Conservation (phyloP, 1,284 basidiomycete species). For the Caloboletus inedulis region DNA sequence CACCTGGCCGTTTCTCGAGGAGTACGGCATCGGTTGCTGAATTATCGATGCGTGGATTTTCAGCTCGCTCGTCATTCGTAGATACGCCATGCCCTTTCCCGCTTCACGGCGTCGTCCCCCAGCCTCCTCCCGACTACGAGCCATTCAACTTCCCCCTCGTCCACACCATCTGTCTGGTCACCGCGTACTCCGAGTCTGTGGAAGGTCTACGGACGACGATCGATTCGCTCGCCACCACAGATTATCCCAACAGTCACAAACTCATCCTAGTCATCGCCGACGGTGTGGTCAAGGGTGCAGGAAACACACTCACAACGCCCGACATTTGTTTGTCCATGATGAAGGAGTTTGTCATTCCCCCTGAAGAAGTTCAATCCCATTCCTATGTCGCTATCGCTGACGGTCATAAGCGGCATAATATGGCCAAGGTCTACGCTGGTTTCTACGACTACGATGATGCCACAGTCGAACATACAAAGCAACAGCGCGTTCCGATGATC, state of each 20-base stretch:
- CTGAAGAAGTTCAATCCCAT: slow-evolving; percentile 87
- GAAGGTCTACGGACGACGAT: slow-evolving; percentile 96
- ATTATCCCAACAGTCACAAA: slow-evolving; percentile 99
- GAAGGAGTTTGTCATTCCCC: slow-evolving; percentile 88
- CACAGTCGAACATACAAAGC: slow-evolving; percentile 90
- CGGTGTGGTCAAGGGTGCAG: slow-evolving; percentile 96
- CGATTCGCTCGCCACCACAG: slow-evolving; percentile 96
- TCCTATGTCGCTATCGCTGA: slow-evolving; percentile 99
- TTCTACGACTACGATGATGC: slow-evolving; percentile 96
- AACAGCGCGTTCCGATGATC: slow-evolving; percentile 94
- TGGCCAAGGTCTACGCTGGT: slow-evolving; percentile 98
- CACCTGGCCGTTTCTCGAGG: slow-evolving; percentile 70
- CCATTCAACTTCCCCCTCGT: slow-evolving; percentile 96
- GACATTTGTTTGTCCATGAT: slow-evolving; percentile 97
- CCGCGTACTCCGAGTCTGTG: slow-evolving; percentile 96
- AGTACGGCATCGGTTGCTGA: slow-evolving; percentile 78
- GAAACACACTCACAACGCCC: slow-evolving; percentile 84
- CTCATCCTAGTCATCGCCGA: slow-evolving; percentile 95
- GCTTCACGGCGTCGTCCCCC: slow-evolving; percentile 84
- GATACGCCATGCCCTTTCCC: slow-evolving; percentile 90
- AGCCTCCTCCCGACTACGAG: slow-evolving; percentile 88
- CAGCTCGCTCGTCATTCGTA: slow-evolving; percentile 46
- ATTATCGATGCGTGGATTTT: slow-evolving; percentile 25
- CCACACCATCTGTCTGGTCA: slow-evolving; percentile 95
- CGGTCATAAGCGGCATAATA: slow-evolving; percentile 98